Percentiles rank a stretch among this genome's conserved stretches.
phyloP scores from a whole-genome alignment of 2,329 filamentous ascomycete genomes.

The Verticillium longisporum region DNA sequence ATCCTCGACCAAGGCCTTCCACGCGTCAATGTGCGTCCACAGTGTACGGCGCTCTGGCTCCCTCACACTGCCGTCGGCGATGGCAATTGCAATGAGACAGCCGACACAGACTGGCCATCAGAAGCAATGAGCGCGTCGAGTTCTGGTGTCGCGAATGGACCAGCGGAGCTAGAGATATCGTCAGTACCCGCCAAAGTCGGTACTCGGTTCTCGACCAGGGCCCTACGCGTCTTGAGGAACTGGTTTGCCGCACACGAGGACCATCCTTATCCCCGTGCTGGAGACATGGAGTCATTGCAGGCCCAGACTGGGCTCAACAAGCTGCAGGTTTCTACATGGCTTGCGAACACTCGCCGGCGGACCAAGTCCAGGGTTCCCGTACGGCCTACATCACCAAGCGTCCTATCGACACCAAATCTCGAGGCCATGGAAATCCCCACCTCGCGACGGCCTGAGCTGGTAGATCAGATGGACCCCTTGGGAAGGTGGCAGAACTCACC shows the following conservation, averaged over 20 bases:
- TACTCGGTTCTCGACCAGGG: conserved; percentile 14
- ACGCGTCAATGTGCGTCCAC: too few relatives aligned
- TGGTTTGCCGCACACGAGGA: conserved; percentile 11
- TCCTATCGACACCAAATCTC: conserved; percentile 11
- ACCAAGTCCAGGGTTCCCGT: conserved; percentile 37
- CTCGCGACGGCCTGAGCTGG: neutral
- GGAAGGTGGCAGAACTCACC: conserved; percentile 12
- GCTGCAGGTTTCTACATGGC: conserved; percentile 10
- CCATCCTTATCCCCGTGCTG: conserved; percentile 3
- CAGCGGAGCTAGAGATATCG: neutral
- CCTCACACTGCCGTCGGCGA: too few relatives aligned
- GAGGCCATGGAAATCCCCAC: conserved; percentile 5
- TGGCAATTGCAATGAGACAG: too few relatives aligned
- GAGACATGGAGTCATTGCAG: conserved; percentile 7
- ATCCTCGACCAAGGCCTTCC: too few relatives aligned
- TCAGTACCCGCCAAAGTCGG: conserved; percentile 13
- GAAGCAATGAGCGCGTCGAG: too few relatives aligned
- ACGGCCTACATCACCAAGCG: conserved; percentile 20
- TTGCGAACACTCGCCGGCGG: conserved; percentile 6
- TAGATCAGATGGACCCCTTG: conserved; percentile 7
- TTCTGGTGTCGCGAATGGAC: too few relatives aligned
- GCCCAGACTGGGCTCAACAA: conserved; percentile 5
- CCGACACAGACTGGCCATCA: too few relatives aligned
- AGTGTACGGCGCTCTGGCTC: too few relatives aligned
- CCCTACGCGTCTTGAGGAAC: conserved; percentile 11